Evolutionary conservation across 345 rosid species (phyloP).

Genomic region (Aegle marmelos): DNA sequence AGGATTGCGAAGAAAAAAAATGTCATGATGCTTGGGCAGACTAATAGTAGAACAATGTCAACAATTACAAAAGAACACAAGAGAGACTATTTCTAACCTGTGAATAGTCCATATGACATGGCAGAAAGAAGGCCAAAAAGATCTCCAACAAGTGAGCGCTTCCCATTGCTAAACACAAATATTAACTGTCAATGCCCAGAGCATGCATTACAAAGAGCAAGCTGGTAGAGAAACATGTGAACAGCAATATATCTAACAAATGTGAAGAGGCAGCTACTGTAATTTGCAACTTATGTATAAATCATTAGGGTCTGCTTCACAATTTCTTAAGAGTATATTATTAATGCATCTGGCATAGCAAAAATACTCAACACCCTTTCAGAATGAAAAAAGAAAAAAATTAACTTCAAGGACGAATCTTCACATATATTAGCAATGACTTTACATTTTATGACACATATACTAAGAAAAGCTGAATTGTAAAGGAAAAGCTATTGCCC

Average conservation of each 20-base stretch:
- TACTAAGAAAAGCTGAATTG: not conserved
- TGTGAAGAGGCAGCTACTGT: conserved; percentile 12
- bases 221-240: conserved; percentile 1
- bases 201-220: conserved; percentile 23
- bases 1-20: conserved; percentile 8
- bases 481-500: not conserved
- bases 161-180: conserved; percentile 72
- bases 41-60: not conserved
- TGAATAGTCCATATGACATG: conserved; percentile 86
- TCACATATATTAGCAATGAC: not conserved
- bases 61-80: not conserved
- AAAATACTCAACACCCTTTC: not conserved
- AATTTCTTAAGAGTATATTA: not conserved
- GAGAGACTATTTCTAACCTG: conserved; percentile 44
- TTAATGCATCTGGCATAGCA: not conserved
- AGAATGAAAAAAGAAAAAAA: not conserved
- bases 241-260: conserved; percentile 21
- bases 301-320: not conserved
- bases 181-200: conserved; percentile 45
- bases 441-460: not conserved
- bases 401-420: not conserved
- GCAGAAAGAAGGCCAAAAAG: conserved; percentile 98
- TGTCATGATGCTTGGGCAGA: conserved; percentile 4
- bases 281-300: conserved; percentile 9
- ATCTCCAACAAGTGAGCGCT: conserved; percentile 89